Conservation (phyloP, 441 rosid genomes). For the Jatropha podagrica region DNA sequence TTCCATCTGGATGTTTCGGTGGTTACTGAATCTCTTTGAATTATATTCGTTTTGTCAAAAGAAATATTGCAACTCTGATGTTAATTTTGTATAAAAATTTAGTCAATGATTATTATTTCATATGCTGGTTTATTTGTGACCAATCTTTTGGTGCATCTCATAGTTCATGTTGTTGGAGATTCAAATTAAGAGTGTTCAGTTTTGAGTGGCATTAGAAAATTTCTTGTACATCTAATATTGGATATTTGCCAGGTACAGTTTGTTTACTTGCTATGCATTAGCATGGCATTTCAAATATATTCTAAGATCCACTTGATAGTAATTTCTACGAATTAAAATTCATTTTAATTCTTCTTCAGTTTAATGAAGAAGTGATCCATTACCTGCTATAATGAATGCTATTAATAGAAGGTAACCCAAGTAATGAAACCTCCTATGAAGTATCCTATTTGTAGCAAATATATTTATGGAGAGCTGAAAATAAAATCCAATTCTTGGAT, state of each 20-base stretch:
- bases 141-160: not conserved
- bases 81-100: not conserved
- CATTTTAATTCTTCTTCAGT: not conserved
- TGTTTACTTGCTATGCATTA: not conserved
- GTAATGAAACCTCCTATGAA: not conserved
- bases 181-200: not conserved
- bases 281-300: not conserved
- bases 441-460: not conserved
- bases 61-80: not conserved
- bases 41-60: not conserved
- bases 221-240: not conserved
- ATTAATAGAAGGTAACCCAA: not conserved
- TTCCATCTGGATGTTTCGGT: not conserved
- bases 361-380: not conserved
- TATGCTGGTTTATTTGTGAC: not conserved
- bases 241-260: not conserved
- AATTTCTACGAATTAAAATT: not conserved
- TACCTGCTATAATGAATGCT: not conserved
- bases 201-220: not conserved
- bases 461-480: not conserved
- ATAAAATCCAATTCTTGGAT: not conserved
- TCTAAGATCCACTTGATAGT: not conserved
- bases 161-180: not conserved
- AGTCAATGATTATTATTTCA: not conserved
- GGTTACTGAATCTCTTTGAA: not conserved